Evolutionary conservation across 805 yeast species (phyloP), one percentile per base, ranked within the genome.

Genomic region (Candida saitoana): DNA sequence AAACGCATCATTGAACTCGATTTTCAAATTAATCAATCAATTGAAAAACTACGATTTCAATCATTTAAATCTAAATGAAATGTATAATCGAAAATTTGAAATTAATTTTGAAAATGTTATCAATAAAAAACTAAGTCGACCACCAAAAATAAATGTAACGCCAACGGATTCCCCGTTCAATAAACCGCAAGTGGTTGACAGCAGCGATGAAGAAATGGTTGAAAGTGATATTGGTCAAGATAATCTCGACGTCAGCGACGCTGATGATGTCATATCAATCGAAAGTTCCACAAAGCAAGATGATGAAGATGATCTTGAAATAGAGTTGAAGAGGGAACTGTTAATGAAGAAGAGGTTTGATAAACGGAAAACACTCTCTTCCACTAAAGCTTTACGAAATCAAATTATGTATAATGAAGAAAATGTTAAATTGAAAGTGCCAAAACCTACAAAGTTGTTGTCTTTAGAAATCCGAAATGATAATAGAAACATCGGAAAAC

Each of bases 191-290:
- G 44, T 37, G 32, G 41, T 20, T 9, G 45, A 42, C 6, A 43
- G 25, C 3, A 43, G 46, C 7, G 52, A 48, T 37, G 52, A 51
- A 17, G 50, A 47, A 15, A 47, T 46, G 38, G 57, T 51, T 38
- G 60, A 49, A 22, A 57, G 60, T 32, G 64, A 58, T 38, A 45
- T 56, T 14, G 65, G 55, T 15, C 60, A 49, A 12, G 46, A 40
- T 5, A 54, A 41, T 9, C 42, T 43, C 7, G 50, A 47, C 27
- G 41, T 48, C 12, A 38, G 48, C 14, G 52, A 48, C 5, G 54
- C 47, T 2, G 55, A 54, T 15, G 62, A 58, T 36, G 53, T 49
- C 20, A 24, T 56, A 12, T 52, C 57, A 11, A 48, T 54, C 51
- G 61, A 54, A 18, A 56, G 62, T 43, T 27, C 45, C 3, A 40